Evolutionary conservation across 768 basidiomycete species (phyloP), one percentile per base, ranked within the genome.

Genomic region (Serpula lacrymans): DNA sequence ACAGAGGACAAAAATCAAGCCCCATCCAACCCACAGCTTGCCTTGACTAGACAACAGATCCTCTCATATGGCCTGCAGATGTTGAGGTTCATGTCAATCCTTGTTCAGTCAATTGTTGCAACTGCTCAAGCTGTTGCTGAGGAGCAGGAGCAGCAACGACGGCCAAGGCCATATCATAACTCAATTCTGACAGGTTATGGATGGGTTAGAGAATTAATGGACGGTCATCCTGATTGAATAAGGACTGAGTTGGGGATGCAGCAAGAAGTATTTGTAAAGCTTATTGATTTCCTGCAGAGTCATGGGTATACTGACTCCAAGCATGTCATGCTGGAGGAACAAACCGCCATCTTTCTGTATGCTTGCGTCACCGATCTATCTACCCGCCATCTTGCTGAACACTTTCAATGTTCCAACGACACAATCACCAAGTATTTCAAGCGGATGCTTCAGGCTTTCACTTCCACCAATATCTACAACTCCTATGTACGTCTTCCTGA

Each of bases 171-270:
- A 37, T 28, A 49, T 29, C 51, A 58, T 27, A 60, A 50, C 7
- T 61, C 58, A 13, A 36, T 45, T 24, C 47, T 55, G 1, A 57
- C 53, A 27, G 58, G 58, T 5, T 34, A 52, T 21, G 17, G 6
- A 18, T 60, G 58, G 59, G 26, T 59, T 8, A 13, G 54, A 9
- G 55, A 61, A 37, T 40, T 61, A 3, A 21, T 59, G 17, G 21
- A 27, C 36, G 55, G 55, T 22, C 54, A 59, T 53, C 62, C 55
- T n/a, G 30, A 31, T 22, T 43, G 57, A 4, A 52, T 59, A 34
- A 30, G 45, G 37, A 23, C 31, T 24, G 44, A 46, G 36, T 47
- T 55, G 3, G 51, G 53, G 3, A 44, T 51, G 6, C 47, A 49
- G 24, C 36, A 41, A 10, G 47, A 46, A 38, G 49, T 55, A 8